Conservation (phyloP, 495 filamentous ascomycete species). For the Poronia punctata region DNA sequence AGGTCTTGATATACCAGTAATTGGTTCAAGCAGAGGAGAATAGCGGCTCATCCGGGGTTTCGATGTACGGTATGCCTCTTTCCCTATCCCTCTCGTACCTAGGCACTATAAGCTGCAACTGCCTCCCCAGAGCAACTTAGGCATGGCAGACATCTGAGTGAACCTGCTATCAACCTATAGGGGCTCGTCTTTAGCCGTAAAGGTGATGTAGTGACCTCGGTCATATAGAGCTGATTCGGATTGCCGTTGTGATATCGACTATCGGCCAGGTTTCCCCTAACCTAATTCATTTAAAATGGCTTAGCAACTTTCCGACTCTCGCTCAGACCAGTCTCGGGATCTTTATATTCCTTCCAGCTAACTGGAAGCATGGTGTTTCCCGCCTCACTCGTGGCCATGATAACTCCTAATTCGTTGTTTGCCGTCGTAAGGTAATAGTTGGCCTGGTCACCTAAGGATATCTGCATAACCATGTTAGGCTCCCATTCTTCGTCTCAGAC, state of each 20-base stretch:
- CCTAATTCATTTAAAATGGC: constrained; percentile 59
- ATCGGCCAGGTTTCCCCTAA: background rate
- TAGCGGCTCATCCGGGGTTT: too few relatives aligned
- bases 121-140: too few relatives aligned
- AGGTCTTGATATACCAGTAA: too few relatives aligned
- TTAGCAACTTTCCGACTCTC: constrained; percentile 91
- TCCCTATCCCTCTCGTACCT: too few relatives aligned
- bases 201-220: too few relatives aligned
- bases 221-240: background rate
- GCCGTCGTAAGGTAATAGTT: constrained; percentile 91
- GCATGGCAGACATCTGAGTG: too few relatives aligned
- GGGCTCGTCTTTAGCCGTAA: too few relatives aligned
- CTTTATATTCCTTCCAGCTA: constrained; percentile 89
- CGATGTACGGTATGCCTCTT: too few relatives aligned
- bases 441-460: constrained; percentile 84
- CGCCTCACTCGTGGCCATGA: constrained; percentile 84
- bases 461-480: constrained; percentile 34
- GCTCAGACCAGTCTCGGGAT: constrained; percentile 66
- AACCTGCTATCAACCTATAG: too few relatives aligned
- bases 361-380: constrained; percentile 87
- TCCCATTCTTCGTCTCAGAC: background rate
- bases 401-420: constrained; percentile 83
- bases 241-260: background rate
- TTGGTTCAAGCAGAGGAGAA: too few relatives aligned
- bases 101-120: too few relatives aligned